Evolutionary conservation across 139 green algal species (phyloP).

Genomic region (Chlamydomonas schloesseri): DNA sequence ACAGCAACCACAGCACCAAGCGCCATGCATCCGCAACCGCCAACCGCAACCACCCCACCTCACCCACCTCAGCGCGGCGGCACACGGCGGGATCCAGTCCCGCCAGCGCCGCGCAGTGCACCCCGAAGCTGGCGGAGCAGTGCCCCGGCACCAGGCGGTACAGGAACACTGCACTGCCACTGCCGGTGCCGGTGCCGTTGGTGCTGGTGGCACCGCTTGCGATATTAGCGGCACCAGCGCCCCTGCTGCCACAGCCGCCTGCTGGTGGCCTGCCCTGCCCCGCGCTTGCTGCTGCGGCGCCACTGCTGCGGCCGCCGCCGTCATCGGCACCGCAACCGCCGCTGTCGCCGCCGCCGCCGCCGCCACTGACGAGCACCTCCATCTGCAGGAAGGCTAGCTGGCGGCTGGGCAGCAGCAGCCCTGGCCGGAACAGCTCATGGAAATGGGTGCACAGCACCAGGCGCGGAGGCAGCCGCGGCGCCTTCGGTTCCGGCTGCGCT

Average conservation of each 20-base stretch:
- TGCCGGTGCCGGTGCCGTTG: no score
- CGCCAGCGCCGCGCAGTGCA: conserved; percentile 59
- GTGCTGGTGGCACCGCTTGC: no score
- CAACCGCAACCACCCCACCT: not conserved
- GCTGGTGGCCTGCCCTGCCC: conserved; percentile 48
- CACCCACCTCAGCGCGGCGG: not conserved
- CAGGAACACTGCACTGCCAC: conserved; percentile 68
- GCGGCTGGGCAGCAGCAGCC: conserved; percentile 30
- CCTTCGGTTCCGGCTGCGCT: no score
- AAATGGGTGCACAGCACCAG: conserved; percentile 89
- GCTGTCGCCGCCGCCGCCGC: no score
- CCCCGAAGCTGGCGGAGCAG: conserved; percentile 74
- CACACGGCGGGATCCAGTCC: conserved; percentile 34
- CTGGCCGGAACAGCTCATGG: conserved; percentile 68
- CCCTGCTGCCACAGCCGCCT: no score
- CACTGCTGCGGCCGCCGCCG: not conserved
- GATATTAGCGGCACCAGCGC: no score
- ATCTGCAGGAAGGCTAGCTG: conserved; percentile 81
- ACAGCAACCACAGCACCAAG: not conserved
- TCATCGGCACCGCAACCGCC: not conserved
- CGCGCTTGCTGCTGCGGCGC: not conserved
- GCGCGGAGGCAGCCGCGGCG: conserved; percentile 44
- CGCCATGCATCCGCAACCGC: not conserved
- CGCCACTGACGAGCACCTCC: conserved; percentile 59
- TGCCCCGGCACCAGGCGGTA: conserved; percentile 78